phyloP scores from a whole-genome alignment of 2,329 filamentous ascomycete genomes.

The Penicillium italicum region DNA sequence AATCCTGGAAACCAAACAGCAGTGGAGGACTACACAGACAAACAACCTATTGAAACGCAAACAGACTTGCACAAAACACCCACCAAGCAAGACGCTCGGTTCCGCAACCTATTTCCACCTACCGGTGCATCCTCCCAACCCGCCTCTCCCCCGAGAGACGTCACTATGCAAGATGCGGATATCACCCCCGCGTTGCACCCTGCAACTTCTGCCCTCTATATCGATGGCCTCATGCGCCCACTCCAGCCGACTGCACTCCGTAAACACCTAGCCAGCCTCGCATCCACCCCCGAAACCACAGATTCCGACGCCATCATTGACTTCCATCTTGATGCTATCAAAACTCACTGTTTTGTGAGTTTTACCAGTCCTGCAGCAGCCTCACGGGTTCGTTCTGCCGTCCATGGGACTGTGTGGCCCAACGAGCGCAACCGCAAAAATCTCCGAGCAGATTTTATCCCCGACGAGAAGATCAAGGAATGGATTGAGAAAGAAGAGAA shows the following conservation, averaged over 20 bases:
- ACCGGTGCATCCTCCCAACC: slow-evolving; percentile 25
- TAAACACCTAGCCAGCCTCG: slow-evolving; percentile 66
- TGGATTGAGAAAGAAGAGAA: slow-evolving; percentile 72
- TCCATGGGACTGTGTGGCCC: slow-evolving; percentile 82
- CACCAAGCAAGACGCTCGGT: slow-evolving; percentile 44
- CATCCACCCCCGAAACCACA: slow-evolving; percentile 54
- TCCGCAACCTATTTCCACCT: slow-evolving; percentile 47
- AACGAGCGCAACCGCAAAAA: slow-evolving; percentile 79
- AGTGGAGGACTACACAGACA: slow-evolving; percentile 12
- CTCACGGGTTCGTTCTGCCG: slow-evolving; percentile 66
- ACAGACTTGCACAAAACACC: background rate
- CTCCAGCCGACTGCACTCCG: slow-evolving; percentile 66
- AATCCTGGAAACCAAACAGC: slow-evolving; percentile 23
- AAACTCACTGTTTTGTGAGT: slow-evolving; percentile 79
- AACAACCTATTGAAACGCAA: background rate
- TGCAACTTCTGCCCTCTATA: slow-evolving; percentile 76
- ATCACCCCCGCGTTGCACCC: slow-evolving; percentile 62
- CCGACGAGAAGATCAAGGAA: slow-evolving; percentile 64
- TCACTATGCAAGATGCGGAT: slow-evolving; percentile 36
- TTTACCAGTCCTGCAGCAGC: slow-evolving; percentile 70
- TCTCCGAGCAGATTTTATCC: slow-evolving; percentile 87
- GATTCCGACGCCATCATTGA: slow-evolving; percentile 58
- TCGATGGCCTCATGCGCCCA: slow-evolving; percentile 85
- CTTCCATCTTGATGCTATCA: slow-evolving; percentile 79
- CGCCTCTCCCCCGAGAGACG: slow-evolving; percentile 27